A percentile compares a stretch with the other conserved stretches of the same genome.
Evolutionary conservation across 2,329 filamentous ascomycete genomes (phyloP).

Genomic region (Knufia fluminis): DNA sequence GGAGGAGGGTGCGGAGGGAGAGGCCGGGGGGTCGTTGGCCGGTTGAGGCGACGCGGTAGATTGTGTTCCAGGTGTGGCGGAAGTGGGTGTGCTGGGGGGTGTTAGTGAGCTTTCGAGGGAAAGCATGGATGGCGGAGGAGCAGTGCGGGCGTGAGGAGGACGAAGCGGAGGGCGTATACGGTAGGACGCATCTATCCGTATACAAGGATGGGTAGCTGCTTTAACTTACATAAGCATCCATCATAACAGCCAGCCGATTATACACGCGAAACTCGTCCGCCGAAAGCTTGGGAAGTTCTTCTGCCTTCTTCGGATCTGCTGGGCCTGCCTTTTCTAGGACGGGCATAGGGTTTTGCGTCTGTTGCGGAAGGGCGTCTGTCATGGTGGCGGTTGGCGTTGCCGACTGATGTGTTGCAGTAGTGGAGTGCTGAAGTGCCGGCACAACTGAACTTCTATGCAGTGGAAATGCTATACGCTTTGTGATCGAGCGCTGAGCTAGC

Average conservation of each 20-base stretch:
- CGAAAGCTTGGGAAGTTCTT: constrained; percentile 52
- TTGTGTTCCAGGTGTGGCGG: constrained; percentile 60
- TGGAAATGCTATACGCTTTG: not conserved
- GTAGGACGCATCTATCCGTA: too few species aligned
- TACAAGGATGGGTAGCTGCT: too few species aligned
- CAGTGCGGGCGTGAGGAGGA: too few species aligned
- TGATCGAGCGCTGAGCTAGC: not conserved
- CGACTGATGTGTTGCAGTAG: not conserved
- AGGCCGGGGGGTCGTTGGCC: constrained; percentile 53
- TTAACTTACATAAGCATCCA: constrained; percentile 56
- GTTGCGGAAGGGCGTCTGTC: not conserved
- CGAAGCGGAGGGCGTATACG: too few species aligned
- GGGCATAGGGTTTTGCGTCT: constrained; percentile 4
- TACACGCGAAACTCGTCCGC: constrained; percentile 52
- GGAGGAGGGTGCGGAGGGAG: constrained; percentile 60
- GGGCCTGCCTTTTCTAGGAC: constrained; percentile 1
- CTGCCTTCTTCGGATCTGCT: constrained; percentile 10
- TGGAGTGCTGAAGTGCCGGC: not conserved
- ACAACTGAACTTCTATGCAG: not conserved
- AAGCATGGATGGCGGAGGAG: too few species aligned
- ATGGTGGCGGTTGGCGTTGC: too few species aligned
- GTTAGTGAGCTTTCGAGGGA: too few species aligned
- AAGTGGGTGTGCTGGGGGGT: constrained; percentile 61
- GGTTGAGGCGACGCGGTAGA: constrained; percentile 56
- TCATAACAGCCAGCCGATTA: constrained; percentile 19